Evolutionary conservation across 2,329 filamentous ascomycete species (phyloP), one percentile per base, ranked within the genome.

Genomic region (Monilinia vaccinii-corymbosi): DNA sequence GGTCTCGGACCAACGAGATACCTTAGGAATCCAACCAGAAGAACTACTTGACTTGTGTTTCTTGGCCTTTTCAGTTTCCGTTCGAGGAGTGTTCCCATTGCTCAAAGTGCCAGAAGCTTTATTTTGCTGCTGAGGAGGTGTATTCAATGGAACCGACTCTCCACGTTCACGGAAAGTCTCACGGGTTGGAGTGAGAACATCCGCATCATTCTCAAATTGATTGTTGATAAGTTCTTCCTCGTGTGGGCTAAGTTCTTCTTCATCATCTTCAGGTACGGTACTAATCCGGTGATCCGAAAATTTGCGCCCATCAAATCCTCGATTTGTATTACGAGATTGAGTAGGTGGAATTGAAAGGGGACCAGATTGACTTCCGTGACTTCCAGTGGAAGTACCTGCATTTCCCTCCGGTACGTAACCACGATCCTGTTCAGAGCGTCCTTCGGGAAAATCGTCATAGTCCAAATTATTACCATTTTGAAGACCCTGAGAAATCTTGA

Each of bases 1-100:
- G 2, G 93, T 97, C 75, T 95, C 94, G 0, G 93, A 97, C 94
- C 94, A 99, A 47, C 94, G 84, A 7, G 94, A 97, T 64, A 96
- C 92, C 77, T 96, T 97, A 28, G 92, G 91, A 63, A 96, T 88
- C 78, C 84, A 85, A 56, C 82, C 79, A 0, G 89, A 90, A 0
- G 91, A 94, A 61, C 85, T 85, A 70, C 83, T 88, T 1, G 90
- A 93, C 73, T 96, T 96, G 76, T 95, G 89, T 76, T 96, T 97
- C 73, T 88, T 89, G 63, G 83, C 82, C 74, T 89, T 91, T 7
- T 90, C 79, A 73, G 71, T 75, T 63, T 74, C 79, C 74, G 70
- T 75, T 64, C 74, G 80, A 13, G 91, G 89, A 0, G 90, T 96
- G 63, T 91, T 89, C 63, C 95, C 91, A 60, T 84, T 86, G 75